These are phyloP conservation scores for Helotiales sp. DNA, from an alignment of 2,329 filamentous ascomycete genomes.

Conservation along the genomic window DNA sequence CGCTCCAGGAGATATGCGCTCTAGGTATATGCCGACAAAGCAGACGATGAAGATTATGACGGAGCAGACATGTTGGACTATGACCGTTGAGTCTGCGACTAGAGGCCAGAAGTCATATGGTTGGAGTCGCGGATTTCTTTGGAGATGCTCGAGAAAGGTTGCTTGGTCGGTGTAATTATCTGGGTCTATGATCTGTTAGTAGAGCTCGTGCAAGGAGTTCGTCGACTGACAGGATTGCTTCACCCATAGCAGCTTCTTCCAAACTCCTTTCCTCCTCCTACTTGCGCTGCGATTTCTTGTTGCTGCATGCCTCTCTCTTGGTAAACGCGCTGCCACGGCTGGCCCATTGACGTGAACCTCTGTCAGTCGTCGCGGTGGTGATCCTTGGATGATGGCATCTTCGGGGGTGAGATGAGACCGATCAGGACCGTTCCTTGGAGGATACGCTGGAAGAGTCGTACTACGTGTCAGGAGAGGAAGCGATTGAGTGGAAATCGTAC, in stretches of 20 bases:
- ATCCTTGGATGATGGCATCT: constrained; percentile 71
- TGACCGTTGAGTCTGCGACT: constrained; percentile 91
- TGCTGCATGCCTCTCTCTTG: constrained; percentile 30
- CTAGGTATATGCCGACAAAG: constrained; percentile 86
- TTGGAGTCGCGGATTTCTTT: constrained; percentile 88
- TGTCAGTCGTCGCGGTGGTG: constrained; percentile 56
- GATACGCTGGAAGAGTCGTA: constrained; percentile 24
- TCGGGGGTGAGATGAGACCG: constrained; percentile 76
- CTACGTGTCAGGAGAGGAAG: constrained; percentile 30
- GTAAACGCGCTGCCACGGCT: constrained; percentile 17
- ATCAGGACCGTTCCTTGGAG: constrained; percentile 38
- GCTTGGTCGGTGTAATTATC: constrained; percentile 98
- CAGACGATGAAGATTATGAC: constrained; percentile 93
- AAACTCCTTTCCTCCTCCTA: constrained; percentile 67
- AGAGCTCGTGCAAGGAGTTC: constrained; percentile 2
- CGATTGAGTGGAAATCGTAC: constrained; percentile 19
- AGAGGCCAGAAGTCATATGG: constrained; percentile 99
- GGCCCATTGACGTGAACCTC: constrained; percentile 35
- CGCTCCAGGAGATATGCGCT: constrained; percentile 84
- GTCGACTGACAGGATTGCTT: constrained; percentile 78
- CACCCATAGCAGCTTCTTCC: constrained; percentile 98
- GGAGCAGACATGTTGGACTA: constrained; percentile 94
- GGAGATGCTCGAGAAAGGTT: constrained; percentile 93
- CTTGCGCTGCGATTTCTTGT: constrained; percentile 49
- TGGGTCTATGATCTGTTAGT: constrained; percentile 63